A percentile compares a stretch with the other conserved stretches of the same genome.
Evolutionary conservation across 164 flowering plant genomes (phyloP).

Genomic region (Cinnamomum chago): DNA sequence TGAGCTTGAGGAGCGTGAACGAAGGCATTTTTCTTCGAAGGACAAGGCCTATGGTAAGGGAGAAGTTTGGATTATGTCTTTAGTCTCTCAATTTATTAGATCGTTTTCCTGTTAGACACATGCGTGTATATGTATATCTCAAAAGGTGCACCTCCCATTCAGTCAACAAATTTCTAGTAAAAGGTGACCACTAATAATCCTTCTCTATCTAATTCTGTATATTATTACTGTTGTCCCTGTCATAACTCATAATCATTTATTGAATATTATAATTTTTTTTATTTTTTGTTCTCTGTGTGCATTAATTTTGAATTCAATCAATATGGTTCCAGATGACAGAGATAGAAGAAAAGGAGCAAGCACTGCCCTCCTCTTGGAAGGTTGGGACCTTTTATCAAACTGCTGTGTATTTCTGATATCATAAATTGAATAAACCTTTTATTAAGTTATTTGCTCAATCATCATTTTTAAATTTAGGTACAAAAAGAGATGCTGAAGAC

Average conservation of each 20-base stretch:
- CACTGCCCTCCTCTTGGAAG: conserved; percentile 65
- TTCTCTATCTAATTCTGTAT: no score
- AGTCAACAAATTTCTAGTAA: no score
- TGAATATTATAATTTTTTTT: neutral
- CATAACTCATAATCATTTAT: neutral
- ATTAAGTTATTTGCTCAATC: neutral
- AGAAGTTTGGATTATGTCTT: neutral
- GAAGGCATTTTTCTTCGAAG: conserved; percentile 85
- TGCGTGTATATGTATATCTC: neutral
- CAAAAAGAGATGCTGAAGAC: conserved; percentile 75
- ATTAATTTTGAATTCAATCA: conserved; percentile 5
- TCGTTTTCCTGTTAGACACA: no score
- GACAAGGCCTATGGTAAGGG: conserved; percentile 44
- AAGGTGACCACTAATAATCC: no score
- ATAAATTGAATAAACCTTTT: neutral
- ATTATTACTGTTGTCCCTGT: no score
- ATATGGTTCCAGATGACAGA: conserved; percentile 71
- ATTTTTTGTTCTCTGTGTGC: neutral
- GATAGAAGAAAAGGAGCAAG: conserved; percentile 68
- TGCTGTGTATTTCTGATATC: neutral
- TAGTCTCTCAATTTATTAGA: neutral
- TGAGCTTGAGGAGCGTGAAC: conserved; percentile 86
- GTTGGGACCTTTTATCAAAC: conserved; percentile 24
- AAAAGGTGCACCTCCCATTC: no score
- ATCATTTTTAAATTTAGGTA: conserved; percentile 35